Base-by-base conservation (phyloP, 176 grass and related monocot species). In the Ensete ventricosum region DNA sequence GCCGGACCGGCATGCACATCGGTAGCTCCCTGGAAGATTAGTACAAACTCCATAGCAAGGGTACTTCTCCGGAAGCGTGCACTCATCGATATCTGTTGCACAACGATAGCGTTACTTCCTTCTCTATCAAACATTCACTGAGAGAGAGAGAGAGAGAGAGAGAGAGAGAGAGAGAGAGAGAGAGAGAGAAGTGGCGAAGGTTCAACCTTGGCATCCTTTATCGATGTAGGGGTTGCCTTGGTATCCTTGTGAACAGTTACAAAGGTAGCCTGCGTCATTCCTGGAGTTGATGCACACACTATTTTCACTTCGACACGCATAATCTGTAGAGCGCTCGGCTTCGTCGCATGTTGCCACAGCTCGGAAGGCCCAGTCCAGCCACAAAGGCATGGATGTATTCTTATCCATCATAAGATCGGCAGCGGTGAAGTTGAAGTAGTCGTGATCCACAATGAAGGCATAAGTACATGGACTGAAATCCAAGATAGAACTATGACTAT, bases 191-290 rank as follows among this genome's bases (percentile, higher is more conserved):
- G 1, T 21, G 11, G 9, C 3, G 5, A 60, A 13, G 12, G 5
- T 1, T n/a, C 16, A 17, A 84, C 82, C 82, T 80, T 73, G 16
- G 25, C 82, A 84, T 69, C 82, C 82, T 20, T 50, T 19, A 0
- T n/a, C 5, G 27, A 80, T 58, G 54, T 84, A 84, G 24, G 82
- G 83, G 55, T 80, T 85, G 50, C 83, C 83, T 29, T 85, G 77
- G 66, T 75, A 80, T 19, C 77, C 77, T 53, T 21, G 68, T 13
- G 71, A 75, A 27, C 82, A 84, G 3, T 75, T 80, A 71, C 82
- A 84, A 11, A 51, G 64, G 58, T 84, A 80, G 10, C 83, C 77
- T 2, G 13, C 21, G 27, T 73, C 71, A 50, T 71, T 69, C 11
- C 1, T 63, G 24, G 71, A 76, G 50, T 76, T 12, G 70, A 21